phyloP scores from a whole-genome alignment of 2,329 filamentous ascomycete species.

The Capronia epimyces region DNA sequence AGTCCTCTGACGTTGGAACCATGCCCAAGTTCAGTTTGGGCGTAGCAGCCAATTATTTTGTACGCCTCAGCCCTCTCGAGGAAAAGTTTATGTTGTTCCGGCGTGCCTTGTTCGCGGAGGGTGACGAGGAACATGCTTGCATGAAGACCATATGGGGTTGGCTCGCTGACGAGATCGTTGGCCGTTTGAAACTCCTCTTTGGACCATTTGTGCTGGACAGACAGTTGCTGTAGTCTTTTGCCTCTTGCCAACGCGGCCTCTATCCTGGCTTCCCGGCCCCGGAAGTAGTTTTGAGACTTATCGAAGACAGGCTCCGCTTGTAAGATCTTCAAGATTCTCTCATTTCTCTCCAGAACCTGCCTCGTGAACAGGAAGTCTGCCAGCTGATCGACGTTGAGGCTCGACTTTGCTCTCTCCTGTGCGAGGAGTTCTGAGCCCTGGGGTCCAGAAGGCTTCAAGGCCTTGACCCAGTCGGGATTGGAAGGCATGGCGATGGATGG shows the following conservation, averaged over 20 bases:
- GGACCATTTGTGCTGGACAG: constrained; percentile 62
- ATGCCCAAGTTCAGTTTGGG: constrained; percentile 74
- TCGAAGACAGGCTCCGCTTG: constrained; percentile 66
- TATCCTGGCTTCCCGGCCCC: constrained; percentile 63
- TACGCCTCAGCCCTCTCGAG: constrained; percentile 63
- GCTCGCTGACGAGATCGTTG: constrained; percentile 65
- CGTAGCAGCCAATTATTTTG: constrained; percentile 71
- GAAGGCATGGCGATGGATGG: constrained; percentile 31
- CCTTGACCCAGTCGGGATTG: constrained; percentile 60
- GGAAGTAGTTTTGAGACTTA: constrained; percentile 72
- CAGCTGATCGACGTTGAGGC: constrained; percentile 61
- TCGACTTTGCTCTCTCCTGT: constrained; percentile 63
- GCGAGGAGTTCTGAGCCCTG: constrained; percentile 64
- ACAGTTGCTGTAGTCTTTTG: constrained; percentile 64
- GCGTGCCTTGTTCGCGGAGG: constrained; percentile 63
- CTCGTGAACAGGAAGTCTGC: constrained; percentile 65
- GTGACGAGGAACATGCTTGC: constrained; percentile 67
- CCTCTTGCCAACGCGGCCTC: constrained; percentile 63
- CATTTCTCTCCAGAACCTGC: constrained; percentile 56
- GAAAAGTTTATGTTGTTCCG: constrained; percentile 69
- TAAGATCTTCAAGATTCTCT: constrained; percentile 59
- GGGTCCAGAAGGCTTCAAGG: constrained; percentile 59
- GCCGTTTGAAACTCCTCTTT: constrained; percentile 60
- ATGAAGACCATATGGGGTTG: constrained; percentile 68
- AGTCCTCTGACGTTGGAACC: constrained; percentile 70